These are phyloP conservation scores for Elaeagnus macrophylla DNA, from an alignment of 306 rosid species.

Conservation along the genomic window DNA sequence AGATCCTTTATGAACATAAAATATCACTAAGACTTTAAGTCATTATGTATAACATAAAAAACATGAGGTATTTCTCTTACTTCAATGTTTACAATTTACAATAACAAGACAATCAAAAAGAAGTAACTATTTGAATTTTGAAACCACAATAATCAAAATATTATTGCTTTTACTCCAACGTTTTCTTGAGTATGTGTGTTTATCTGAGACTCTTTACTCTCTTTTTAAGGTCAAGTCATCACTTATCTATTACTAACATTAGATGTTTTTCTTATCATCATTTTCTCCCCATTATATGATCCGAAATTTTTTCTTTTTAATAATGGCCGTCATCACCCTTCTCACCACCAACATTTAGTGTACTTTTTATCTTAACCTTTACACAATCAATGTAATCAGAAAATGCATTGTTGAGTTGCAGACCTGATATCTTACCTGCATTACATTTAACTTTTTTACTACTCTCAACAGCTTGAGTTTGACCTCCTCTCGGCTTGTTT, in stretches of 20 bases:
- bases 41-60: too few relatives aligned
- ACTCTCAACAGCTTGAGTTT: too few relatives aligned
- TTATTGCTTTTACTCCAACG: slow-evolving; percentile 1
- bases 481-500: too few relatives aligned
- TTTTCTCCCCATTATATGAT: slow-evolving; percentile 4
- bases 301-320: neutral
- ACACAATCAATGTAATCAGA: slow-evolving; percentile 7
- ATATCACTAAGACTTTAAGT: too few relatives aligned
- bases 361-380: slow-evolving; percentile 1
- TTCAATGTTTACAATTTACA: neutral
- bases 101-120: neutral
- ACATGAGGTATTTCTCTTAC: too few relatives aligned
- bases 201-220: neutral
- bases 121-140: too few relatives aligned
- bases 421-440: slow-evolving; percentile 1
- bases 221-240: slow-evolving; percentile 2
- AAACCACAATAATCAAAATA: neutral
- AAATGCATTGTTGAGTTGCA: slow-evolving; percentile 12
- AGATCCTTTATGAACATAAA: too few relatives aligned
- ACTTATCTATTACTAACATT: slow-evolving; percentile 2
- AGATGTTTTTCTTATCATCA: slow-evolving; percentile 7
- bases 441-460: too few relatives aligned
- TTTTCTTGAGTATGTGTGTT: neutral
- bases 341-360: slow-evolving; percentile 1
- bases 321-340: neutral